A percentile compares a stretch with the other conserved stretches of the same genome.
These are phyloP conservation scores for Sutorius australiensis DNA, from an alignment of 768 basidiomycete genomes.

Conservation along the genomic window DNA sequence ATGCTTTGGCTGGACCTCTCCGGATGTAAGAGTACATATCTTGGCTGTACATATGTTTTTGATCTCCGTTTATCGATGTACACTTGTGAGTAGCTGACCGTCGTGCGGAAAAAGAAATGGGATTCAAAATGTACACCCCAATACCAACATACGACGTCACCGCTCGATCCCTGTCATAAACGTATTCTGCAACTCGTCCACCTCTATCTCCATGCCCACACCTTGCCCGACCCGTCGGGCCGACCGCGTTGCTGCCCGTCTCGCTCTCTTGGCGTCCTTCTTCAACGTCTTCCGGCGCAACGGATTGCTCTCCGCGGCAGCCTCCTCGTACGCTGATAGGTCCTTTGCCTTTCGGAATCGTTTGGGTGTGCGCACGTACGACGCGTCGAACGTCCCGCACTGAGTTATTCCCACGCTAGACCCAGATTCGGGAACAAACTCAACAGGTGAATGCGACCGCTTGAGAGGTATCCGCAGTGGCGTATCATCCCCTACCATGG, in stretches of 20 bases:
- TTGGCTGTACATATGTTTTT: not conserved
- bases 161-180: constrained; percentile 22
- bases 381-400: not conserved
- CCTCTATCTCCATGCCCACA: constrained; percentile 32
- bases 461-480: constrained; percentile 31
- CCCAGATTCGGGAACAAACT: not conserved
- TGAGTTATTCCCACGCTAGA: not conserved
- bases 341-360: constrained; percentile 57
- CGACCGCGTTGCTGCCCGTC: constrained; percentile 44
- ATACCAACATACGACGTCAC: constrained; percentile 1
- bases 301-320: constrained; percentile 42
- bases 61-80: not conserved
- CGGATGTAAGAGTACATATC: not conserved
- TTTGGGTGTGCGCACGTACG: constrained; percentile 42
- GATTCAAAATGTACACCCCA: not conserved
- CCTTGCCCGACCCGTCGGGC: constrained; percentile 1
- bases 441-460: constrained; percentile 15
- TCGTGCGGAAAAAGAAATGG: no score
- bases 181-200: constrained; percentile 18
- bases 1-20: not conserved
- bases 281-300: constrained; percentile 58
- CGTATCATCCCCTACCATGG: constrained; percentile 39
- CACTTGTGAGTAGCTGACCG: no score
- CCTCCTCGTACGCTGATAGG: constrained; percentile 50
- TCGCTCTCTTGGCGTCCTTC: constrained; percentile 58